Evolutionary conservation across 805 yeast genomes (phyloP).

Genomic region (Monosporozyma aquatica): DNA sequence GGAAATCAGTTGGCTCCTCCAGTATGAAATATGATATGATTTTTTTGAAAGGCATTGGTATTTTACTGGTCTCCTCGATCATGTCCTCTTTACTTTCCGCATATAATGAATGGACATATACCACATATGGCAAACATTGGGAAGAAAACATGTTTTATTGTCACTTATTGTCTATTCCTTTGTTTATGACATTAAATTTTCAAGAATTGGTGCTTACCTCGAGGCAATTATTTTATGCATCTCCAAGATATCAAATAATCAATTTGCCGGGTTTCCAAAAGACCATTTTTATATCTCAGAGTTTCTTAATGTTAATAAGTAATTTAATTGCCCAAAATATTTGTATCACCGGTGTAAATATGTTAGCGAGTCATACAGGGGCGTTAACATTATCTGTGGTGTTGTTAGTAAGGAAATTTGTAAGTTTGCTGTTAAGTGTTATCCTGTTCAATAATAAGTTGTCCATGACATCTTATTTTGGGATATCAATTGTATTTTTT

Average conservation of each 20-base stretch:
- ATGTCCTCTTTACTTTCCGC: slow-evolving; percentile 52
- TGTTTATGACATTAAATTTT: slow-evolving; percentile 34
- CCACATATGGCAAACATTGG: slow-evolving; percentile 51
- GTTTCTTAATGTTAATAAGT: slow-evolving; percentile 26
- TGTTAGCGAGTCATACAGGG: slow-evolving; percentile 45
- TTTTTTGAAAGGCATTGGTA: slow-evolving; percentile 25
- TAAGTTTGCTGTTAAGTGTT: slow-evolving; percentile 50
- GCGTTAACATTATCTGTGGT: slow-evolving; percentile 58
- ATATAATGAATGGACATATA: slow-evolving; percentile 43
- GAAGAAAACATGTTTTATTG: slow-evolving; percentile 54
- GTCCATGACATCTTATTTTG: slow-evolving; percentile 33
- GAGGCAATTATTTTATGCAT: slow-evolving; percentile 25
- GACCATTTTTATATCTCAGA: slow-evolving; percentile 8
- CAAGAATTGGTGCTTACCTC: slow-evolving; percentile 19
- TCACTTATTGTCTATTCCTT: slow-evolving; percentile 47
- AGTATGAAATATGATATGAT: slow-evolving; percentile 1
- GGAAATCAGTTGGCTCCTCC: not conserved
- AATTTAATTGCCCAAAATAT: slow-evolving; percentile 48
- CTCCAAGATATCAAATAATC: not conserved
- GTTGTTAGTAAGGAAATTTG: slow-evolving; percentile 51
- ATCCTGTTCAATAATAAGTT: slow-evolving; percentile 41
- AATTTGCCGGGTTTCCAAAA: not conserved
- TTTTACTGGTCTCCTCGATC: slow-evolving; percentile 34
- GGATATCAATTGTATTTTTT: slow-evolving; percentile 42
- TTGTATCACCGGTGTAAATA: slow-evolving; percentile 63